phyloP scores from a whole-genome alignment of 2,329 filamentous ascomycete genomes.

The Penicillium sp. region DNA sequence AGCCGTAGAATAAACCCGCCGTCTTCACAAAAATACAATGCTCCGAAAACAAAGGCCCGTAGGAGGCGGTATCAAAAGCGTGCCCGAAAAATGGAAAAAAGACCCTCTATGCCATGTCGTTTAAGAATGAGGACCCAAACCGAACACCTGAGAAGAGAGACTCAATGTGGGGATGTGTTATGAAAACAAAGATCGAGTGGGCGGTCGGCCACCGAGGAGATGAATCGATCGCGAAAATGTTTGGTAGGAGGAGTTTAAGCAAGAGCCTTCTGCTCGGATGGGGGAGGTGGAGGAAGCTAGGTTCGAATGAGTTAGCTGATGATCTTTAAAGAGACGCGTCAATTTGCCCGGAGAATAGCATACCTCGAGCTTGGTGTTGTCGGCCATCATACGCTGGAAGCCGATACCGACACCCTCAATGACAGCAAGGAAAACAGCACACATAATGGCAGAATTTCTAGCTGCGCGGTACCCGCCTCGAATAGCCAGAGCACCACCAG shows the following conservation, averaged over 20 bases:
- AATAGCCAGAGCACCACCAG: conserved; percentile 83
- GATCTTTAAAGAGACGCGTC: not conserved
- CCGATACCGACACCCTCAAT: conserved; percentile 97
- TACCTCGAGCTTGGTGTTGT: conserved; percentile 77
- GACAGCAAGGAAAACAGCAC: conserved; percentile 86
- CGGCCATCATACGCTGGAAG: conserved; percentile 89
- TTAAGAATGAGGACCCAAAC: conserved; percentile 31
- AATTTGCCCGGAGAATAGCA: conserved; percentile 15
- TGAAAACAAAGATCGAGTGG: conserved; percentile 18
- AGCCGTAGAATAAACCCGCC: conserved; percentile 25
- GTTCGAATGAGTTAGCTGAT: conserved; percentile 1
- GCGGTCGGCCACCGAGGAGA: conserved; percentile 18
- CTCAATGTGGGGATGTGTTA: conserved; percentile 25
- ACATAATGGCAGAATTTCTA: conserved; percentile 92
- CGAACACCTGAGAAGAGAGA: conserved; percentile 41
- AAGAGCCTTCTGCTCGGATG: conserved; percentile 34
- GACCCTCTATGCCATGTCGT: conserved; percentile 36
- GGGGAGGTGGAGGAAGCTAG: conserved; percentile 36
- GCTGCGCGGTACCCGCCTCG: conserved; percentile 88
- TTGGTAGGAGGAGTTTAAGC: conserved; percentile 24
- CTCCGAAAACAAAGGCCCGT: conserved; percentile 23
- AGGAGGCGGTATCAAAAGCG: conserved; percentile 27
- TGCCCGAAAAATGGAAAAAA: conserved; percentile 14
- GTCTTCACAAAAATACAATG: conserved; percentile 28
- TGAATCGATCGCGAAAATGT: conserved; percentile 11